Evolutionary conservation across 2,329 filamentous ascomycete genomes (phyloP), one percentile per base, ranked within the genome.

Genomic region (Raffaelea arxii): DNA sequence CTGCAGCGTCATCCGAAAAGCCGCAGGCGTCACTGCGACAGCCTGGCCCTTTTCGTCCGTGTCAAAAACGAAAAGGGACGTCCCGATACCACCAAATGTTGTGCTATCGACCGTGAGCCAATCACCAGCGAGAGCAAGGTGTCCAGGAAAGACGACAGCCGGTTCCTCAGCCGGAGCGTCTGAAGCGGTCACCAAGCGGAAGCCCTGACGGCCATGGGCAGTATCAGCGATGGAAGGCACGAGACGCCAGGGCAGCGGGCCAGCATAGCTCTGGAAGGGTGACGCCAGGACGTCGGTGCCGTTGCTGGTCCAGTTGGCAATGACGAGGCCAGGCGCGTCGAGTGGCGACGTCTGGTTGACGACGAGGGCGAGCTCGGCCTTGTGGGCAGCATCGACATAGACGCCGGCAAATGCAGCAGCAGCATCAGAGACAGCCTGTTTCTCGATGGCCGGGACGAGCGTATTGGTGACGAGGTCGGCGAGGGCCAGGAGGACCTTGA

Each of bases 391-490:
- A 32, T 71, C 64, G 1, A 46, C 45, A 48, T 69, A 74, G 0
- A 57, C 63, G 23, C 70, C 69, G 0, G 53, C 62, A 47, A 64
- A 64, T 0, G 47, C 51, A 3, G 48, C 23, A 0, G 46, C 43
- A 0, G 64, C 62, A 39, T 71, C 61, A 6, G 59, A 56, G 16
- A 64, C 63, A 7, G 67, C 62, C 1, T 67, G 68, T 21, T 62
- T 54, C 35, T 74, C 70, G 7, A 74, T 48, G 1, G 64, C 68
- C 0, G 67, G 67, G 0, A 72, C 46, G 0, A 74, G 51, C 0
- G 49, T 47, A 36, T 60, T 49, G 30, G 60, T 51, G 10, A 69
- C 44, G 1, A 69, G 47, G 14, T 56, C 56, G 1, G 58, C 53
- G 42, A 54, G n/a, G n/a, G 43, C 35, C 2, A 41, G 14, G 4